Conservation (phyloP, 2,329 filamentous ascomycete genomes). For the Onygena corvina region DNA sequence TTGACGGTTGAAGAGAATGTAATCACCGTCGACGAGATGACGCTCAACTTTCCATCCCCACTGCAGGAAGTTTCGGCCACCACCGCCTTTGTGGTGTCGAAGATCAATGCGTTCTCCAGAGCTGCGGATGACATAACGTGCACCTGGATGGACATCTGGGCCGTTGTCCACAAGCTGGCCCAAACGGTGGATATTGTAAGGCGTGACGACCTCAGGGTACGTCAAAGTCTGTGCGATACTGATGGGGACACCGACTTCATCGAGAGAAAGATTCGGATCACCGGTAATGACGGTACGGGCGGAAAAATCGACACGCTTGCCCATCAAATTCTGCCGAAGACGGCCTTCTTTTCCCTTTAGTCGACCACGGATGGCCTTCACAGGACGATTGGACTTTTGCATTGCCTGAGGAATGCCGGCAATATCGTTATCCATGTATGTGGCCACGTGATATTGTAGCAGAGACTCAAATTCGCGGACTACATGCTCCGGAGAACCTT, state of each 20-base stretch:
- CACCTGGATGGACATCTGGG: constrained; percentile 87
- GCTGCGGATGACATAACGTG: constrained; percentile 88
- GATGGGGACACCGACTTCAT: constrained; percentile 91
- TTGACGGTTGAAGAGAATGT: constrained; percentile 99
- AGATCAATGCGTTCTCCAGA: constrained; percentile 92
- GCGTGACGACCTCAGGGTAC: constrained; percentile 93
- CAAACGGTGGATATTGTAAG: constrained; percentile 91
- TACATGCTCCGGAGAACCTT: constrained; percentile 86
- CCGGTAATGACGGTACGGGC: constrained; percentile 99
- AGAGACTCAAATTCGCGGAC: constrained; percentile 81
- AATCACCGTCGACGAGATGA: constrained; percentile 89
- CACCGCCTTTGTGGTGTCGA: constrained; percentile 78
- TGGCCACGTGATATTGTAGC: constrained; percentile 94
- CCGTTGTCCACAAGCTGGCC: constrained; percentile 84
- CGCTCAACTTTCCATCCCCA: constrained; percentile 99
- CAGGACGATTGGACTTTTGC: constrained; percentile 90
- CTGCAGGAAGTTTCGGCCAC: constrained; percentile 65
- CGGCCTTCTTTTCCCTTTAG: constrained; percentile 98
- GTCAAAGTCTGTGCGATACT: constrained; percentile 88
- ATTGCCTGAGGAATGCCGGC: constrained; percentile 86
- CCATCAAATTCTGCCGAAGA: constrained; percentile 97
- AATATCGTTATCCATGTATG: constrained; percentile 99
- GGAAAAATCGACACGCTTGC: constrained; percentile 98
- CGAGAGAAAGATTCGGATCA: constrained; percentile 88
- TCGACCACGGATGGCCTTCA: constrained; percentile 92